These are phyloP conservation scores for Luvunga scandens DNA, from an alignment of 345 rosid genomes.

Conservation along the genomic window DNA sequence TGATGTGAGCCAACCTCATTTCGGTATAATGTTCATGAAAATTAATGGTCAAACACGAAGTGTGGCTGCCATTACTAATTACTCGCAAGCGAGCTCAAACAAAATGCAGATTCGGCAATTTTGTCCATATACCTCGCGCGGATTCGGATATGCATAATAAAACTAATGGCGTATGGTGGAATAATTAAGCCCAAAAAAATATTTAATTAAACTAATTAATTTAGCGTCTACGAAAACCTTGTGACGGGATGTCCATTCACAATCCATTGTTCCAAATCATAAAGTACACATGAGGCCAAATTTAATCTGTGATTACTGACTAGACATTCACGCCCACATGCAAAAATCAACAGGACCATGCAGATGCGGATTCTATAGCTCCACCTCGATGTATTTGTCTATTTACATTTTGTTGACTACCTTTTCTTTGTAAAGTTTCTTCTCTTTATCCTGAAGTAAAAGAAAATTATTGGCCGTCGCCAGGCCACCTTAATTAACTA, in stretches of 20 bases:
- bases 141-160: background rate
- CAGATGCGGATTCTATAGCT: background rate
- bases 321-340: background rate
- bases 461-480: background rate
- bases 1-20: no score
- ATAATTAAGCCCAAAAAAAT: no score
- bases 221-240: background rate
- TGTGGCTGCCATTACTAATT: background rate
- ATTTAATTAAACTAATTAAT: no score
- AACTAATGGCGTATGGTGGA: background rate
- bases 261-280: background rate
- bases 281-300: background rate
- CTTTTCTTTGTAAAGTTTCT: background rate
- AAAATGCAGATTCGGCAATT: constrained; percentile 2
- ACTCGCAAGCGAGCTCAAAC: background rate
- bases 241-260: background rate
- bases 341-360: background rate
- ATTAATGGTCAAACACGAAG: background rate
- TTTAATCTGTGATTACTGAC: background rate
- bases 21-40: background rate
- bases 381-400: background rate
- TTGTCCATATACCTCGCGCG: background rate
- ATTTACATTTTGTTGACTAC: background rate
- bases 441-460: background rate
- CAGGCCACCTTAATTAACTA: background rate